A percentile compares a stretch with the other conserved stretches of the same genome.
phyloP scores from a whole-genome alignment of 495 filamentous ascomycete species.

The Hypoxylon fuscum region DNA sequence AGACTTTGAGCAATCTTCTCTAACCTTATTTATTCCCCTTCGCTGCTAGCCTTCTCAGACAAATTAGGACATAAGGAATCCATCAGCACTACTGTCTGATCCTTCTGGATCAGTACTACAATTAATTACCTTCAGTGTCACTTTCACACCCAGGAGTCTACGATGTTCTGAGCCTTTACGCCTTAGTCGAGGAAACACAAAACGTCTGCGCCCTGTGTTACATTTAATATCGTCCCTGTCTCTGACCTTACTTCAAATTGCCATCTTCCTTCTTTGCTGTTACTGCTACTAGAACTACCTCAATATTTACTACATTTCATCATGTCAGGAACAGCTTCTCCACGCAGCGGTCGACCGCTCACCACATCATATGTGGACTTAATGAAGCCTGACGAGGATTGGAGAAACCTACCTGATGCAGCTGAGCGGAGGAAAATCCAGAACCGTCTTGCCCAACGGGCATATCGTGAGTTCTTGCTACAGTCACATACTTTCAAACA shows the following conservation, averaged over 20 bases:
- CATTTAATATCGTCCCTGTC: slow-evolving; percentile 30
- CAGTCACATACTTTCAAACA: not conserved
- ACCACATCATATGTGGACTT: slow-evolving; percentile 47
- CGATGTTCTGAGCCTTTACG: slow-evolving; percentile 20
- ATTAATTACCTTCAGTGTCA: slow-evolving; percentile 30
- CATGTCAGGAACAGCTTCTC: slow-evolving; percentile 44
- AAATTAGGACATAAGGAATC: slow-evolving; percentile 41
- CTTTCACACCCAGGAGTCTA: slow-evolving; percentile 11
- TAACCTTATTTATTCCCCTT: slow-evolving; percentile 37
- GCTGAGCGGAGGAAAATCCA: slow-evolving; percentile 50
- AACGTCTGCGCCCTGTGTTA: slow-evolving; percentile 24
- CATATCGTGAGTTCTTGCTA: slow-evolving; percentile 43
- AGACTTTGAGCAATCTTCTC: slow-evolving; percentile 30
- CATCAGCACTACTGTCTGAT: slow-evolving; percentile 43
- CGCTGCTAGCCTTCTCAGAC: slow-evolving; percentile 30
- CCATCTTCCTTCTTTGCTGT: not conserved
- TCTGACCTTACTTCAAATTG: slow-evolving; percentile 6
- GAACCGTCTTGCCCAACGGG: slow-evolving; percentile 52
- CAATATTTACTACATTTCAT: slow-evolving; percentile 1
- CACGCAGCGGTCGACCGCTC: slow-evolving; percentile 46
- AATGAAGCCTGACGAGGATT: slow-evolving; percentile 48
- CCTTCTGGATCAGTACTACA: slow-evolving; percentile 36
- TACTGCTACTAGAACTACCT: not conserved
- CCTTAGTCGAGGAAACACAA: slow-evolving; percentile 25
- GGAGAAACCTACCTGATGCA: slow-evolving; percentile 47